Conservation (phyloP, 2,329 filamentous ascomycete species). For the Trichophyton schoenleinii region DNA sequence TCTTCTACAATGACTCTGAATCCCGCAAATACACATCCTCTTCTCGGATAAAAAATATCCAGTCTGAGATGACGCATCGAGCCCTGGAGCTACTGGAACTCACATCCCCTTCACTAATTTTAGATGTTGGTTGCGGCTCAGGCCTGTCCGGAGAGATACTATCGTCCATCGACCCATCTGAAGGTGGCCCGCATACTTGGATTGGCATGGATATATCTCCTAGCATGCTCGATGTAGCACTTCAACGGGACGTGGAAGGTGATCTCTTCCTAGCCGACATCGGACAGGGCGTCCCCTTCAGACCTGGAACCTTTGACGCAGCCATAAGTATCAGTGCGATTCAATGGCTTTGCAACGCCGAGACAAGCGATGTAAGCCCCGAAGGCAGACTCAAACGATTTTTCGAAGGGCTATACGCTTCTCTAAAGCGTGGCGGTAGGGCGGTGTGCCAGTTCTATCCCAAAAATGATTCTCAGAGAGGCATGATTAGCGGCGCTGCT, state of each 20-base stretch:
- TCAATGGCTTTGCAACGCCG: conserved; percentile 98
- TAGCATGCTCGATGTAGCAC: conserved; percentile 90
- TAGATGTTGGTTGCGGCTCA: conserved; percentile 93
- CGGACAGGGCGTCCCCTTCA: conserved; percentile 88
- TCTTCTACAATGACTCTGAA: conserved; percentile 94
- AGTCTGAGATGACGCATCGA: conserved; percentile 85
- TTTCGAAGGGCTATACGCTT: conserved; percentile 84
- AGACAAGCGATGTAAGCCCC: conserved; percentile 71
- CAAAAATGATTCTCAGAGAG: conserved; percentile 81
- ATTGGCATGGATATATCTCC: conserved; percentile 93
- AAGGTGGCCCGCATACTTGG: conserved; percentile 84
- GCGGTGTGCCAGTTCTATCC: conserved; percentile 98
- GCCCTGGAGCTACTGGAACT: conserved; percentile 86
- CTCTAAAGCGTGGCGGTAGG: conserved; percentile 66
- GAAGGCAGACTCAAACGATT: conserved; percentile 69
- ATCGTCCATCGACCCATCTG: conserved; percentile 53
- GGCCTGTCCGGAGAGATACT: conserved; percentile 91
- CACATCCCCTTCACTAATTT: conserved; percentile 65
- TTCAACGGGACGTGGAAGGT: conserved; percentile 83
- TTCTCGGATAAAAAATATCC: conserved; percentile 89
- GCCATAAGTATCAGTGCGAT: conserved; percentile 90
- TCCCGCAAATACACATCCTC: conserved; percentile 95
- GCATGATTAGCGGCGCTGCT: conserved; percentile 83
- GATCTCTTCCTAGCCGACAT: conserved; percentile 92
- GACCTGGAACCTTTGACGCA: conserved; percentile 83